These are phyloP conservation scores for Colletotrichum sublineola DNA, from an alignment of 2,329 filamentous ascomycete species.

Conservation along the genomic window DNA sequence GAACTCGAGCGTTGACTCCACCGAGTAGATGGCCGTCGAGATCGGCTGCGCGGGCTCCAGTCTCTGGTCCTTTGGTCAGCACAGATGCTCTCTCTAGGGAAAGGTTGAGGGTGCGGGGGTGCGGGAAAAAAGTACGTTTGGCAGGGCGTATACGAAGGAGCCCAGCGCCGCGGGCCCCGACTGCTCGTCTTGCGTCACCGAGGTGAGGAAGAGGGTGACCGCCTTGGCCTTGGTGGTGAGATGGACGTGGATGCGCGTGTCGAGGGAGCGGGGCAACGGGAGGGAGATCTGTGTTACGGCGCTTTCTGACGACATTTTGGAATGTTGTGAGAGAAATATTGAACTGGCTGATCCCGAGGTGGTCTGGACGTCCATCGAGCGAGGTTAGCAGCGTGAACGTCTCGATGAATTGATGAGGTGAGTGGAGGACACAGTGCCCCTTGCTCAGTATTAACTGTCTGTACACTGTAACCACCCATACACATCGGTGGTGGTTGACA, in stretches of 20 bases:
- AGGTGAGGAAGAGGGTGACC: constrained; percentile 72
- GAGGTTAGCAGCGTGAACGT: constrained; percentile 31
- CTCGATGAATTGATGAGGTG: neutral
- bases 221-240: constrained; percentile 70
- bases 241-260: constrained; percentile 72
- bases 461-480: constrained; percentile 13
- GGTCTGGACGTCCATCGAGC: neutral
- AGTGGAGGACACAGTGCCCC: constrained; percentile 5
- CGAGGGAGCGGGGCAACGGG: constrained; percentile 70
- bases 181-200: constrained; percentile 66
- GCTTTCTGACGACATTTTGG: constrained; percentile 44
- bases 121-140: constrained; percentile 74
- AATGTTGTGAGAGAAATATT: neutral
- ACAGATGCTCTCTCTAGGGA: neutral
- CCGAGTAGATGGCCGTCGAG: constrained; percentile 83
- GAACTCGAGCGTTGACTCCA: constrained; percentile 85
- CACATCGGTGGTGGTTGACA: neutral
- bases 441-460: neutral
- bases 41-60: constrained; percentile 73
- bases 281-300: constrained; percentile 64
- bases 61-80: constrained; percentile 52
- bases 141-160: constrained; percentile 93
- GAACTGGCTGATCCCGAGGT: neutral
- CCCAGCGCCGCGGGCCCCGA: constrained; percentile 73
- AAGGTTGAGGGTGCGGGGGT: neutral